Conservation (phyloP, 148 eudicot species). For the Bassia scoparia region DNA sequence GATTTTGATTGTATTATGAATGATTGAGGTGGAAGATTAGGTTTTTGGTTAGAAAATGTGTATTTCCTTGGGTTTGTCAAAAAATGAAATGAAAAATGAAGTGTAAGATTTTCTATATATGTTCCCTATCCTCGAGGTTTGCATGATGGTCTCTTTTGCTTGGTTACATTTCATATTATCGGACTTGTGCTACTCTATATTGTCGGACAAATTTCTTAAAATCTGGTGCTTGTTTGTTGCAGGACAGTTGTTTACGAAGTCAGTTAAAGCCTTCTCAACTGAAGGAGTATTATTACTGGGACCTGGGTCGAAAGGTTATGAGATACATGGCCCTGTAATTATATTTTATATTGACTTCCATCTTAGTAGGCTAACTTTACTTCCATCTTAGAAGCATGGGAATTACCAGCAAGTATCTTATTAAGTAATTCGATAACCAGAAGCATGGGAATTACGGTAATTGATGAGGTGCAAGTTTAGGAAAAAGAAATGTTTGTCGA, state of each 20-base stretch:
- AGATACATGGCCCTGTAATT: constrained; percentile 99
- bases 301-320: constrained; percentile 98
- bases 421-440: too few species aligned
- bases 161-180: neutral
- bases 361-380: too few species aligned
- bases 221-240: constrained; percentile 24
- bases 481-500: too few species aligned
- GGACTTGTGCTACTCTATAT: neutral
- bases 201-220: neutral
- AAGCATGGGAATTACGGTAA: too few species aligned
- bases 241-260: constrained; percentile 99
- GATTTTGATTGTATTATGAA: too few species aligned
- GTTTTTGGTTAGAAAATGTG: too few species aligned
- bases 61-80: too few species aligned
- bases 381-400: too few species aligned
- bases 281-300: constrained; percentile 83
- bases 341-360: constrained; percentile 54
- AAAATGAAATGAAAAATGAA: too few species aligned
- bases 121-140: constrained; percentile 94
- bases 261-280: constrained; percentile 95
- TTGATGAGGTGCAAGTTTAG: too few species aligned
- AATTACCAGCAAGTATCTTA: too few species aligned
- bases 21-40: too few species aligned
- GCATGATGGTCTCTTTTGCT: constrained; percentile 15
- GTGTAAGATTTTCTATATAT: constrained; percentile 91